These are phyloP conservation scores for Dentiscutata heterogama DNA, from an alignment of 371 early-diverging fungal genomes.

Conservation along the genomic window DNA sequence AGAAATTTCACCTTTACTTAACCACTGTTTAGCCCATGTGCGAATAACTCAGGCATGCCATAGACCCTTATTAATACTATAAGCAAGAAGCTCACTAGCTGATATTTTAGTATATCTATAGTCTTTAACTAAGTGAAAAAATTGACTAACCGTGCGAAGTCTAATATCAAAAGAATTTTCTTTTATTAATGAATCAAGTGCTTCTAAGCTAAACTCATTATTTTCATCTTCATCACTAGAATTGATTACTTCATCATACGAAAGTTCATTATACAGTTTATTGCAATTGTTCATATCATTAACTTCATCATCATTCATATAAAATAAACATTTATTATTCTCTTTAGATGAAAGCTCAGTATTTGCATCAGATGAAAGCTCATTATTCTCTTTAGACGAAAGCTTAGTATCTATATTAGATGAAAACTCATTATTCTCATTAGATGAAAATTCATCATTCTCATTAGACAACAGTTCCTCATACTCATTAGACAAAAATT, in stretches of 20 bases:
- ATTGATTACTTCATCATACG: neutral
- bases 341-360: too few relatives aligned
- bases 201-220: slow-evolving; percentile 19
- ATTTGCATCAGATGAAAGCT: too few relatives aligned
- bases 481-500: neutral
- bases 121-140: slow-evolving; percentile 20
- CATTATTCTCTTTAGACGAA: too few relatives aligned
- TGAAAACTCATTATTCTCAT: too few relatives aligned
- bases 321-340: too few relatives aligned
- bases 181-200: neutral
- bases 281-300: neutral
- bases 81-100: neutral
- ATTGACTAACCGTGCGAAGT: slow-evolving; percentile 24
- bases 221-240: neutral
- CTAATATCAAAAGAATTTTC: neutral
- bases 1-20: neutral
- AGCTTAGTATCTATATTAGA: neutral
- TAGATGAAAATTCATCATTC: too few relatives aligned
- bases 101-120: neutral
- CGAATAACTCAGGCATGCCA: slow-evolving; percentile 12
- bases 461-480: too few relatives aligned
- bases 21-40: slow-evolving; percentile 1
- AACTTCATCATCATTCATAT: too few relatives aligned
- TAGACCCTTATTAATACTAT: slow-evolving; percentile 1
- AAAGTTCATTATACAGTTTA: neutral